These are phyloP conservation scores for Paragyromitra xinjiangensis DNA, from an alignment of 495 filamentous ascomycete species.

Conservation along the genomic window DNA sequence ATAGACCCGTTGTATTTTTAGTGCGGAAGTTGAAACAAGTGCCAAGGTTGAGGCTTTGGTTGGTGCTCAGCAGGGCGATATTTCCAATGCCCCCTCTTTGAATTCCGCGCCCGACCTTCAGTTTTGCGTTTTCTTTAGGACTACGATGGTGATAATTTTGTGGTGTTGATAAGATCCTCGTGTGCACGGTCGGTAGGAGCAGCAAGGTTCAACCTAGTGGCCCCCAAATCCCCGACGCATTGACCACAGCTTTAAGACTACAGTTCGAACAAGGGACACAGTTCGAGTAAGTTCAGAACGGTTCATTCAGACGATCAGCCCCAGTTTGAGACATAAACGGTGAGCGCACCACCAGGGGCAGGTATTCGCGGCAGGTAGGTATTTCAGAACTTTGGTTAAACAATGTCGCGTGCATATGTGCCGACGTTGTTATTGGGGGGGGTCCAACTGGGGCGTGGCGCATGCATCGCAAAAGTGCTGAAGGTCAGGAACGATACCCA, in stretches of 20 bases:
- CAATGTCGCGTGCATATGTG: constrained; percentile 14
- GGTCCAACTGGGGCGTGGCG: constrained; percentile 20
- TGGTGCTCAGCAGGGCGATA: background rate
- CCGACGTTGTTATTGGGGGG: too few relatives aligned
- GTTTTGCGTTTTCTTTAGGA: constrained; percentile 3
- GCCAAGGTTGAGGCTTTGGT: background rate
- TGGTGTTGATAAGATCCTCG: constrained; percentile 41
- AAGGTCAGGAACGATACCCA: constrained; percentile 28
- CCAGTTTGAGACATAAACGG: constrained; percentile 15
- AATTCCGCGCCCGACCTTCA: background rate
- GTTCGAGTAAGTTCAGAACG: constrained; percentile 23
- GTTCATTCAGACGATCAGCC: constrained; percentile 34
- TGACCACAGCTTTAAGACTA: constrained; percentile 33
- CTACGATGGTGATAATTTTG: constrained; percentile 15
- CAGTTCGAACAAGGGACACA: constrained; percentile 13
- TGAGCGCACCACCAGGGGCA: constrained; percentile 8
- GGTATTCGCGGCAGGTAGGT: constrained; percentile 22
- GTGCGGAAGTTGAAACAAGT: background rate
- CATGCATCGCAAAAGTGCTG: constrained; percentile 26
- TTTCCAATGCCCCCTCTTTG: background rate
- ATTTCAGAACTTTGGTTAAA: constrained; percentile 14
- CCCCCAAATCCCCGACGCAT: constrained; percentile 28
- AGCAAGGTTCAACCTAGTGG: constrained; percentile 38
- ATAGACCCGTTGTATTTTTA: background rate
- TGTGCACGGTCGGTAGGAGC: constrained; percentile 12